Conservation (phyloP, 441 rosid genomes). For the Erysimum cheiri region DNA sequence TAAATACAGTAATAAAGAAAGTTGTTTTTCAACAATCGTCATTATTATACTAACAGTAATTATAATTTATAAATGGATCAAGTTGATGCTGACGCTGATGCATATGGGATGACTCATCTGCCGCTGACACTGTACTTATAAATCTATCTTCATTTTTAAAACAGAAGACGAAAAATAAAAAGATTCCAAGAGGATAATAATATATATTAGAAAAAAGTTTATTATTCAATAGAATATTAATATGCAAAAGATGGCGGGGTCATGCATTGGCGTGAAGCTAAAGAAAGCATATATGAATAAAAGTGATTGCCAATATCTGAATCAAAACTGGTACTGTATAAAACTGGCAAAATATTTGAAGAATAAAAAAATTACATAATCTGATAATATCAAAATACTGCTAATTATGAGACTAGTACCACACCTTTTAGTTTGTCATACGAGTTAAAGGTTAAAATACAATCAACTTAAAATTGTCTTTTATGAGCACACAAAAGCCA, state of each 20-base stretch:
- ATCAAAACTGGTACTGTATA: too few relatives aligned
- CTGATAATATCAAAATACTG: neutral
- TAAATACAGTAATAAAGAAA: neutral
- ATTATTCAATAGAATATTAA: neutral
- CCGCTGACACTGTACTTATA: conserved; percentile 1
- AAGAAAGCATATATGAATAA: conserved; percentile 26
- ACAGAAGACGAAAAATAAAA: neutral
- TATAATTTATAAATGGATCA: neutral
- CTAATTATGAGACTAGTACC: neutral
- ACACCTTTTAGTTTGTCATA: neutral
- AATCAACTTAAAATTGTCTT: conserved; percentile 11
- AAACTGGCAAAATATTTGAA: too few relatives aligned
- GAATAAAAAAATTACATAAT: neutral
- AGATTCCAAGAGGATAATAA: conserved; percentile 37
- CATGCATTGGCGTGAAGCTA: conserved; percentile 34
- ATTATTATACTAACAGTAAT: neutral
- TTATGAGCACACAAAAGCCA: conserved; percentile 34
- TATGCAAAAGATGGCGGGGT: neutral
- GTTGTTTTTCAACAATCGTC: conserved; percentile 5
- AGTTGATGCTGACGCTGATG: conserved; percentile 18
- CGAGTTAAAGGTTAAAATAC: conserved; percentile 6
- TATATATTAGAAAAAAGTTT: neutral
- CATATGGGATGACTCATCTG: conserved; percentile 35
- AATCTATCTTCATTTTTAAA: conserved; percentile 1
- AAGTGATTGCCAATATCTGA: conserved; percentile 16